Evolutionary conservation across 2,329 filamentous ascomycete genomes (phyloP).

Genomic region (Didymella keratinophila): DNA sequence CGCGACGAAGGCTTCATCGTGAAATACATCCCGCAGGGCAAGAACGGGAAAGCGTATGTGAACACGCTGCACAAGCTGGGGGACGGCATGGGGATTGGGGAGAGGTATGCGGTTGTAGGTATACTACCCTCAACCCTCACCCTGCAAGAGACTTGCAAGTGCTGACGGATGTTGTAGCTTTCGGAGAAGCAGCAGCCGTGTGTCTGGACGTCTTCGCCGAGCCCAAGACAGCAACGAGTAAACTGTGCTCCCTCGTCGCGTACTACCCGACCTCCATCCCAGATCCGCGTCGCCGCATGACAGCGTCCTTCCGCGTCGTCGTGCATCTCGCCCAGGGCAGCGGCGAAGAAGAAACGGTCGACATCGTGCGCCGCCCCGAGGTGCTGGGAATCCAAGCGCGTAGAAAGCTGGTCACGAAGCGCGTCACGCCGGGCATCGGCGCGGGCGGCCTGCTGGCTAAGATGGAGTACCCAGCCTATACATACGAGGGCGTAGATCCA

Average conservation of each 20-base stretch:
- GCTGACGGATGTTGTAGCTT: slow-evolving; percentile 55
- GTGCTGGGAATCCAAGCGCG: slow-evolving; percentile 63
- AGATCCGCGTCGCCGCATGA: slow-evolving; percentile 56
- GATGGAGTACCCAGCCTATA: slow-evolving; percentile 58
- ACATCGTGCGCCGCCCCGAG: slow-evolving; percentile 59
- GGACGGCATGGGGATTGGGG: slow-evolving; percentile 64
- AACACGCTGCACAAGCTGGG: slow-evolving; percentile 59
- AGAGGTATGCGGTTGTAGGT: slow-evolving; percentile 70
- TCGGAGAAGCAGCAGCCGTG: slow-evolving; percentile 67
- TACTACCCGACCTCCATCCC: slow-evolving; percentile 70
- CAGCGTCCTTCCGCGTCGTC: slow-evolving; percentile 57
- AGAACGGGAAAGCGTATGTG: slow-evolving; percentile 59
- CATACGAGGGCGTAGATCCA: slow-evolving; percentile 63
- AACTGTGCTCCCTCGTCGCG: slow-evolving; percentile 66
- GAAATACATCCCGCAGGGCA: slow-evolving; percentile 62
- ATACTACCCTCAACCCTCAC: slow-evolving; percentile 34
- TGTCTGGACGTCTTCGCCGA: slow-evolving; percentile 66
- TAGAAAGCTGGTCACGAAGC: slow-evolving; percentile 57
- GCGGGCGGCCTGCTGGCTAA: slow-evolving; percentile 55
- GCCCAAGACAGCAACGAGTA: slow-evolving; percentile 57
- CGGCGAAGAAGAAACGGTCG: slow-evolving; percentile 53
- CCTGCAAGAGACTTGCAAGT: background rate
- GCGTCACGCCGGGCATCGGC: slow-evolving; percentile 60
- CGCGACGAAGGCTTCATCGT: slow-evolving; percentile 67
- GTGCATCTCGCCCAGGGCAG: slow-evolving; percentile 63